Conservation (phyloP, 805 yeast genomes). For the Metschnikowia colocasiae region DNA sequence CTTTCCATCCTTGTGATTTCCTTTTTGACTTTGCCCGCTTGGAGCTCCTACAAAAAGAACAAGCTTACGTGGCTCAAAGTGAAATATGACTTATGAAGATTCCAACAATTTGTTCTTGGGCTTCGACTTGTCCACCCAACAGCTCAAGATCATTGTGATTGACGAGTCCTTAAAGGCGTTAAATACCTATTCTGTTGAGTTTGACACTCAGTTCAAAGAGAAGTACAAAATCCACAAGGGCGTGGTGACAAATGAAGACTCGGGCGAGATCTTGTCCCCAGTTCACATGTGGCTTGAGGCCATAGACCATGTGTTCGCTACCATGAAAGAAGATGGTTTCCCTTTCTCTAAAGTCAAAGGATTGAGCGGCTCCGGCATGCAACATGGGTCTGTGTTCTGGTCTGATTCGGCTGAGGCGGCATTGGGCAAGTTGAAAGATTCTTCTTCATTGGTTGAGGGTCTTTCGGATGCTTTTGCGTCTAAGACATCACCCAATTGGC, state of each 20-base stretch:
- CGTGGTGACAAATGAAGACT: slow-evolving; percentile 51
- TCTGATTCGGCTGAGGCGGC: slow-evolving; percentile 42
- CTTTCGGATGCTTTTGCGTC: slow-evolving; percentile 55
- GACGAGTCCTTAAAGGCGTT: slow-evolving; percentile 50
- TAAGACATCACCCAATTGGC: slow-evolving; percentile 85
- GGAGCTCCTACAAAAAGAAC: slow-evolving; percentile 50
- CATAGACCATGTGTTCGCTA: slow-evolving; percentile 56
- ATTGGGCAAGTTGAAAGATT: slow-evolving; percentile 35
- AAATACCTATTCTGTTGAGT: slow-evolving; percentile 61
- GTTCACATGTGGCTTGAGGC: slow-evolving; percentile 91
- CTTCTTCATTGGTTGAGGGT: slow-evolving; percentile 42
- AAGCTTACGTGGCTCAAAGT: slow-evolving; percentile 47
- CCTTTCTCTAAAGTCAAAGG: slow-evolving; percentile 60
- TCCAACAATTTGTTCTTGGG: slow-evolving; percentile 48
- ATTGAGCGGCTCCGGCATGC: slow-evolving; percentile 85
- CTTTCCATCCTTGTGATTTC: slow-evolving; percentile 29
- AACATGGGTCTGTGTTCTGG: slow-evolving; percentile 90
- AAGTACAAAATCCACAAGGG: slow-evolving; percentile 70
- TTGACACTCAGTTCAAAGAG: slow-evolving; percentile 58
- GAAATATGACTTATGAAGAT: slow-evolving; percentile 21
- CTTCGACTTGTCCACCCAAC: slow-evolving; percentile 87
- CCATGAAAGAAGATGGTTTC: slow-evolving; percentile 48
- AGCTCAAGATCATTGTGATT: slow-evolving; percentile 70
- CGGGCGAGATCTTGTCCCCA: slow-evolving; percentile 70
- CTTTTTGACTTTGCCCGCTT: slow-evolving; percentile 50